Percentiles rank a stretch among this genome's conserved stretches.
These are phyloP conservation scores for Funneliformis mosseae DNA, from an alignment of 192 early-diverging fungal species.

Conservation along the genomic window DNA sequence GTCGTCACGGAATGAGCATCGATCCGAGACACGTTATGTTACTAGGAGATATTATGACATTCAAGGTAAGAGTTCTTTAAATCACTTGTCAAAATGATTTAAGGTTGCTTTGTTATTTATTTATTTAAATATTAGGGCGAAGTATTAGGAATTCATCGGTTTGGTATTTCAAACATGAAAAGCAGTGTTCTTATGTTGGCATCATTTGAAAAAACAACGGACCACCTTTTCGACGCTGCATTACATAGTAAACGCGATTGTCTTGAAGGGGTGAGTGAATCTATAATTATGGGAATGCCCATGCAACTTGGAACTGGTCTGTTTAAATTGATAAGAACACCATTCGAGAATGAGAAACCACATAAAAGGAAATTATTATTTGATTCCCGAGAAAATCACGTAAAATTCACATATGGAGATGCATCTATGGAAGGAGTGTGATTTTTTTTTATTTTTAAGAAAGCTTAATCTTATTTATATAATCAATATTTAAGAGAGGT, in stretches of 20 bases:
- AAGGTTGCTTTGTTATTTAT: not conserved
- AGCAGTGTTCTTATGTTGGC: constrained; percentile 99
- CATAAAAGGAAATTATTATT: constrained; percentile 65
- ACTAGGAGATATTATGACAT: constrained; percentile 97
- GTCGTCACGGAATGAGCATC: constrained; percentile 89
- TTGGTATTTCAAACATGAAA: constrained; percentile 99
- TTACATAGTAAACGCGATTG: constrained; percentile 93
- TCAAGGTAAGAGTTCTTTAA: constrained; percentile 61
- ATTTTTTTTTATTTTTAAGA: too few species aligned
- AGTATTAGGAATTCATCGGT: constrained; percentile 96
- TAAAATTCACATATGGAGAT: constrained; percentile 11
- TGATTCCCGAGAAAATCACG: constrained; percentile 53
- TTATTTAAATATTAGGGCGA: constrained; percentile 69
- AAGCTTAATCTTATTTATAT: too few species aligned
- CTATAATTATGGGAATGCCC: constrained; percentile 99
- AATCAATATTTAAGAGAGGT: too few species aligned
- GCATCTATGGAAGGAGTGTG: not conserved
- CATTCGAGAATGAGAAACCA: constrained; percentile 50
- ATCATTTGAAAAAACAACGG: constrained; percentile 99
- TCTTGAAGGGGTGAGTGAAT: constrained; percentile 95
- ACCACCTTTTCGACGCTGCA: constrained; percentile 98
- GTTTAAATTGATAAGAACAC: constrained; percentile 85
- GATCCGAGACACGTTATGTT: constrained; percentile 96
- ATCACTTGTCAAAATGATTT: constrained; percentile 17
- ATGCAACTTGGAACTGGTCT: constrained; percentile 97